Percentiles rank a stretch among this genome's conserved stretches.
These are phyloP conservation scores for Calonectria leucothoes DNA, from an alignment of 2,329 filamentous ascomycete species.

Conservation along the genomic window DNA sequence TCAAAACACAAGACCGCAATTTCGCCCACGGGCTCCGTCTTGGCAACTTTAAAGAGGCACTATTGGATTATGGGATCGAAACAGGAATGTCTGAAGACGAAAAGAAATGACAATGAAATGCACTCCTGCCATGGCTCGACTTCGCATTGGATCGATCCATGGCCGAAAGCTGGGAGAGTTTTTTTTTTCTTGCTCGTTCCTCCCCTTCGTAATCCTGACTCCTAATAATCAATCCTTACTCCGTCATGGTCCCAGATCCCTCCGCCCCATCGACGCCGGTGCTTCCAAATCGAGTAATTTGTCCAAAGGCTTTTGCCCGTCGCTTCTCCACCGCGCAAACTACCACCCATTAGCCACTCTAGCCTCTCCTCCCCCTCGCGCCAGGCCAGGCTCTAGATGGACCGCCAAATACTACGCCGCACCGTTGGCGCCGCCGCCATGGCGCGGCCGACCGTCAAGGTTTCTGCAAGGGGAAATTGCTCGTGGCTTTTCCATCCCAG, in stretches of 20 bases:
- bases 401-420: constrained; percentile 35
- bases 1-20: neutral
- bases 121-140: neutral
- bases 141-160: neutral
- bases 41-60: neutral
- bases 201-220: neutral
- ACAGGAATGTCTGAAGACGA: neutral
- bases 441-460: constrained; percentile 36
- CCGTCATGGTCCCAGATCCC: neutral
- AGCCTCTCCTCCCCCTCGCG: neutral
- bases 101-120: neutral
- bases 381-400: constrained; percentile 4
- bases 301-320: neutral
- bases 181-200: neutral
- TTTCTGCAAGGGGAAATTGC: constrained; percentile 44
- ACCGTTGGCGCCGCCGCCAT: constrained; percentile 42
- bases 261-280: neutral
- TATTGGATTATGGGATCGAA: neutral
- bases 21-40: neutral
- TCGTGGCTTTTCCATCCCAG: neutral
- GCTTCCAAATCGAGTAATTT: constrained; percentile 1
- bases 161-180: neutral
- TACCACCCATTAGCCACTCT: neutral
- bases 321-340: neutral
- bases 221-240: no score